These are phyloP conservation scores for Solanum hybrid DNA, from an alignment of 305 asterid genomes.

Conservation along the genomic window DNA sequence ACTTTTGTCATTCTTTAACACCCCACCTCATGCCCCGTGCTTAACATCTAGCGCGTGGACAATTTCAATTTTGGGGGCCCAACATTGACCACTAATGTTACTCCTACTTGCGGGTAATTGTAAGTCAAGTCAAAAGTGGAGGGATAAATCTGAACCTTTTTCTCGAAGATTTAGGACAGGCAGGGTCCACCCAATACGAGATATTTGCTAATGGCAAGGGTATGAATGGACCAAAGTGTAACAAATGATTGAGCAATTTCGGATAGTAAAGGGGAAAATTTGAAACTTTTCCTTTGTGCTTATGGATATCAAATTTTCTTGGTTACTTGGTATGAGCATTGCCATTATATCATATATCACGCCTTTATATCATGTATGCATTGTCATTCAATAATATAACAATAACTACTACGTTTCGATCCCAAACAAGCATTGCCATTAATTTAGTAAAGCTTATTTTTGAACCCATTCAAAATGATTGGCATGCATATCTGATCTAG, in stretches of 20 bases:
- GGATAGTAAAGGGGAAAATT: background rate
- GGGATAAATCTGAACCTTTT: background rate
- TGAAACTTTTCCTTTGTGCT: background rate
- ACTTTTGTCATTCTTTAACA: background rate
- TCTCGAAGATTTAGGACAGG: background rate
- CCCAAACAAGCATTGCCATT: background rate
- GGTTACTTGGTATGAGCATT: background rate
- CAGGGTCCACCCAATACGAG: background rate
- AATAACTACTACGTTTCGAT: background rate
- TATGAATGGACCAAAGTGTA: background rate
- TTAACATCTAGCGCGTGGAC: background rate
- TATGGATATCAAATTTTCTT: background rate
- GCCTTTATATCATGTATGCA: background rate
- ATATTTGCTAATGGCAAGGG: background rate
- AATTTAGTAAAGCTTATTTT: background rate
- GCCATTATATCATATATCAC: background rate
- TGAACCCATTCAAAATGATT: background rate
- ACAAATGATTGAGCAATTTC: background rate
- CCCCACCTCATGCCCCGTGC: background rate
- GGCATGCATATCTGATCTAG: constrained; percentile 13
- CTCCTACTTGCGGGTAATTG: background rate
- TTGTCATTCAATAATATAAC: background rate
- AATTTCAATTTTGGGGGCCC: background rate
- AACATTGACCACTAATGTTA: background rate
- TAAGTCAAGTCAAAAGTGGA: background rate